A percentile compares a stretch with the other conserved stretches of the same genome.
Conservation (phyloP, 768 basidiomycete species). For the Leccinum boreale region DNA sequence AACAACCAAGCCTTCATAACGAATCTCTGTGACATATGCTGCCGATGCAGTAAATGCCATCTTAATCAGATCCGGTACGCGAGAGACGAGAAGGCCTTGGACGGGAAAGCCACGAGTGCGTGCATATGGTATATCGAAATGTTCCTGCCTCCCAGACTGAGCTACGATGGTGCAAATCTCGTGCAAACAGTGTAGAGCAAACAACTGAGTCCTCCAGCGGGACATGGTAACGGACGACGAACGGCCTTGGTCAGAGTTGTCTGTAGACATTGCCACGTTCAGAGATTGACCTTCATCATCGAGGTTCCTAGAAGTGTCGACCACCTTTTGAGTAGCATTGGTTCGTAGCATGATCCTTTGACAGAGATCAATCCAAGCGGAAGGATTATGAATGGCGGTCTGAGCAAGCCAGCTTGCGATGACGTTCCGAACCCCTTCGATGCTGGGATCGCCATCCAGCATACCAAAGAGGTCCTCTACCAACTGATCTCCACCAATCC, state of each 20-base stretch:
- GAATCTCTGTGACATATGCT: conserved; percentile 93
- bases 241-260: conserved; percentile 29
- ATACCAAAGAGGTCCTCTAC: conserved; percentile 95
- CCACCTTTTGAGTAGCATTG: conserved; percentile 75
- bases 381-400: conserved; percentile 88
- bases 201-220: conserved; percentile 95
- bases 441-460: conserved; percentile 90
- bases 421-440: conserved; percentile 91
- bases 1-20: conserved; percentile 86
- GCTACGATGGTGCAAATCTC: conserved; percentile 78
- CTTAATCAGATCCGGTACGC: conserved; percentile 90
- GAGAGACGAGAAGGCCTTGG: conserved; percentile 70
- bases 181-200: conserved; percentile 90
- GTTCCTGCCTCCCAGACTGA: conserved; percentile 72
- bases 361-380: conserved; percentile 97
- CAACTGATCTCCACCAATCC: conserved; percentile 87
- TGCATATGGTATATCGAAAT: conserved; percentile 76
- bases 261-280: conserved; percentile 49
- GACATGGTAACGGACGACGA: conserved; percentile 53
- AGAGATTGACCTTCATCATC: conserved; percentile 97
- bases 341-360: conserved; percentile 96
- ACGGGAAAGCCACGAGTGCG: conserved; percentile 53
- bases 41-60: conserved; percentile 99
- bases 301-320: conserved; percentile 54
- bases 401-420: conserved; percentile 94